These are phyloP conservation scores for Cyberlindnera xylosilytica DNA, from an alignment of 805 yeast species.

Conservation along the genomic window DNA sequence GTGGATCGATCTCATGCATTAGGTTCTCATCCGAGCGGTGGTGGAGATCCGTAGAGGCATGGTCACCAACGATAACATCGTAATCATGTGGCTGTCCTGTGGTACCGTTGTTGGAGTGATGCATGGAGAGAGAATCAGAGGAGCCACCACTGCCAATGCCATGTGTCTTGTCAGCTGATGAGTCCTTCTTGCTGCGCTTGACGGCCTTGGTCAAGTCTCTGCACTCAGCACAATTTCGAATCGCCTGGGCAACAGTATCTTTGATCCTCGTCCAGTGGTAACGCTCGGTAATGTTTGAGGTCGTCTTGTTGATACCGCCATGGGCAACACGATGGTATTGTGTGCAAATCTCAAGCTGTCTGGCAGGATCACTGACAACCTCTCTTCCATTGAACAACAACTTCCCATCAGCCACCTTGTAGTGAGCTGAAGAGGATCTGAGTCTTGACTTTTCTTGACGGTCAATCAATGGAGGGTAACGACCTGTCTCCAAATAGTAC, in stretches of 20 bases:
- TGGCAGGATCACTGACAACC: constrained; percentile 73
- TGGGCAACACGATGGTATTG: constrained; percentile 69
- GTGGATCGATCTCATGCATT: constrained; percentile 23
- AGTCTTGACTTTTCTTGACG: constrained; percentile 86
- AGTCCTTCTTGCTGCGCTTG: constrained; percentile 17
- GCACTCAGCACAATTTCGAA: constrained; percentile 74
- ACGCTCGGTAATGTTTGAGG: constrained; percentile 69
- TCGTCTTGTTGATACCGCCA: constrained; percentile 86
- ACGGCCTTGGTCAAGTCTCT: constrained; percentile 21
- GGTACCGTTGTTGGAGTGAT: constrained; percentile 1
- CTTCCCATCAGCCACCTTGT: constrained; percentile 66
- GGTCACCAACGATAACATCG: constrained; percentile 14
- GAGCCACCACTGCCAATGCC: constrained; percentile 3
- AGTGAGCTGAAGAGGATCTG: constrained; percentile 76
- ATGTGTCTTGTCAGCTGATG: constrained; percentile 4
- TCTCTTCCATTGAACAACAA: constrained; percentile 75
- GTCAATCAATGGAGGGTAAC: constrained; percentile 79
- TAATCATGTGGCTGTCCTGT: constrained; percentile 10
- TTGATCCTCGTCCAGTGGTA: constrained; percentile 93
- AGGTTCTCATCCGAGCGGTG: constrained; percentile 18
- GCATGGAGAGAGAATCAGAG: constrained; percentile 1
- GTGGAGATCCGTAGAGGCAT: constrained; percentile 4
- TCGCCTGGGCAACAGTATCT: constrained; percentile 77
- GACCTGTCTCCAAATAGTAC: constrained; percentile 76
- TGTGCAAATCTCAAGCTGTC: constrained; percentile 72